Conservation (phyloP, 1,139 yeast species). For the Magnusiomyces paraingens region DNA sequence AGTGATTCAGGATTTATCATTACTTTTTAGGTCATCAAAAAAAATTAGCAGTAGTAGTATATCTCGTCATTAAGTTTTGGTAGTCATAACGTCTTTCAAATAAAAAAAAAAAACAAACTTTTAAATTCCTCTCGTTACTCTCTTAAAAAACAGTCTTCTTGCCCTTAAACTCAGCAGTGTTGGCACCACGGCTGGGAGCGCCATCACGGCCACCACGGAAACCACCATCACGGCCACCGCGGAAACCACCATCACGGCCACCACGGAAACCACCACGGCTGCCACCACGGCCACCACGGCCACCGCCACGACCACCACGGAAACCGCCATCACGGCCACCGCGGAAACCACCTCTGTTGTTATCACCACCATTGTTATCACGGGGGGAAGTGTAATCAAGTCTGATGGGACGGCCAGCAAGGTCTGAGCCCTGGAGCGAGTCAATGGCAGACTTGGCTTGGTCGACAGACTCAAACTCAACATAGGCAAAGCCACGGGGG, state of each 20-base stretch:
- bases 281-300: constrained; percentile 24
- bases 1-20: too few relatives aligned
- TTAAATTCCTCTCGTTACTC: too few relatives aligned
- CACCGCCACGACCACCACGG: constrained; percentile 24
- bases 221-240: constrained; percentile 11
- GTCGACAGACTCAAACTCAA: constrained; percentile 77
- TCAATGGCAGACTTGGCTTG: constrained; percentile 89
- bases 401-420: constrained; percentile 92
- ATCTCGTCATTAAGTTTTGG: too few relatives aligned
- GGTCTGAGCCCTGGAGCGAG: constrained; percentile 79
- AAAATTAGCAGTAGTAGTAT: too few relatives aligned
- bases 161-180: constrained; percentile 32
- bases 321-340: constrained; percentile 19
- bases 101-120: too few relatives aligned
- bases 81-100: too few relatives aligned
- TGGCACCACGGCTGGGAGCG: constrained; percentile 23
- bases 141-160: constrained; percentile 34
- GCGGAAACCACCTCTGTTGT: constrained; percentile 39
- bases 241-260: constrained; percentile 1
- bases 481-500: constrained; percentile 98
- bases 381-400: constrained; percentile 92
- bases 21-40: too few relatives aligned
- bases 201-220: constrained; percentile 4
- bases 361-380: constrained; percentile 40
- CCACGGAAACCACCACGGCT: constrained; percentile 4